A percentile compares a stretch with the other conserved stretches of the same genome.
These are phyloP conservation scores for Trichosporon inkin DNA, from an alignment of 1,284 basidiomycete species.

Conservation along the genomic window DNA sequence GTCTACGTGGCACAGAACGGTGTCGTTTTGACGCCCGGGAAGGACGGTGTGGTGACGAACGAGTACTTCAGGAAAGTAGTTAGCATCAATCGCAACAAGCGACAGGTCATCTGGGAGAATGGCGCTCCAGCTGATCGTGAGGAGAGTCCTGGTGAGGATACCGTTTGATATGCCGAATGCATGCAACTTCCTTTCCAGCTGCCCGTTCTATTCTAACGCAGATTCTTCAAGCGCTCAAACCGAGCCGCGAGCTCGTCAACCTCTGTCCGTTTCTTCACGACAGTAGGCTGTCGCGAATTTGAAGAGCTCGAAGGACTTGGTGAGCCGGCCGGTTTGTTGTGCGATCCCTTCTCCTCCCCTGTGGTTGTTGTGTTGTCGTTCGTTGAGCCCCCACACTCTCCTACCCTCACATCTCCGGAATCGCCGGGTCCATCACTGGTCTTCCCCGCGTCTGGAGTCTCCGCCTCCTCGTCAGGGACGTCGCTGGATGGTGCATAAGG, in stretches of 20 bases:
- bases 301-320: neutral
- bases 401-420: slow-evolving; percentile 14
- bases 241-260: slow-evolving; percentile 46
- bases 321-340: neutral
- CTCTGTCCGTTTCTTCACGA: slow-evolving; percentile 32
- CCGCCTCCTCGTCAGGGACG: slow-evolving; percentile 9
- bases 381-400: slow-evolving; percentile 17
- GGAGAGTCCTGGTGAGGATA: slow-evolving; percentile 7
- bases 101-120: slow-evolving; percentile 39
- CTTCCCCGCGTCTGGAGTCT: too few species aligned
- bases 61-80: slow-evolving; percentile 42
- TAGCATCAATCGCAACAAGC: slow-evolving; percentile 25
- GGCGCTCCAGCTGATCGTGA: slow-evolving; percentile 31
- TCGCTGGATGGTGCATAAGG: slow-evolving; percentile 54
- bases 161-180: neutral
- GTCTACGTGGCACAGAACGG: slow-evolving; percentile 47
- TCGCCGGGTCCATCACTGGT: too few species aligned
- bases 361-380: neutral
- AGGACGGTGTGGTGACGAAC: slow-evolving; percentile 31
- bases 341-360: neutral
- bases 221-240: slow-evolving; percentile 43
- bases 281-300: neutral
- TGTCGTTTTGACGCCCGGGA: slow-evolving; percentile 48
- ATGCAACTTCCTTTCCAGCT: neutral
- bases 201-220: slow-evolving; percentile 20